phyloP scores from a whole-genome alignment of 2,329 filamentous ascomycete genomes.

The Beauveria sp. region DNA sequence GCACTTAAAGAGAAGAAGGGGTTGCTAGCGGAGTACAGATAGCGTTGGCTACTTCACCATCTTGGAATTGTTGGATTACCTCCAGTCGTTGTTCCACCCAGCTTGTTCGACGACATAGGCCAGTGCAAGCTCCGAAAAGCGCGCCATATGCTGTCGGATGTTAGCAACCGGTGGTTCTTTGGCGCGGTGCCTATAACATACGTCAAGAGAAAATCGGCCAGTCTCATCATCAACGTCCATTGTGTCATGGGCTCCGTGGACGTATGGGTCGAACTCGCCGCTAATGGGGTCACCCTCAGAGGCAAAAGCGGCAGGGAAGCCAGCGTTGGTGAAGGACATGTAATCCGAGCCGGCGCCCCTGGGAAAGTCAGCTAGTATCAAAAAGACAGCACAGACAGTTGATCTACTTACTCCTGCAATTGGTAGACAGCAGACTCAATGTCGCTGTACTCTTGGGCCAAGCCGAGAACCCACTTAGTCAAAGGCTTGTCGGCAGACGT shows the following conservation, averaged over 20 bases:
- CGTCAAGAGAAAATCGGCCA: conserved; percentile 31
- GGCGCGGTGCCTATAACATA: conserved; percentile 5
- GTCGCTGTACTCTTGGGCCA: conserved; percentile 30
- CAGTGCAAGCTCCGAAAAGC: conserved; percentile 32
- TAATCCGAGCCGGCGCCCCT: conserved; percentile 33
- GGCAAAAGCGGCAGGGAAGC: conserved; percentile 32
- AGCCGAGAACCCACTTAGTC: conserved; percentile 26
- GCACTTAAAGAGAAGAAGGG: no score
- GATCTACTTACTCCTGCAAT: conserved; percentile 20
- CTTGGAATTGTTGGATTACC: conserved; percentile 16
- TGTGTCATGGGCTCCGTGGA: conserved; percentile 29
- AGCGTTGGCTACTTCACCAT: no score
- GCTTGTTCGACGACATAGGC: conserved; percentile 32
- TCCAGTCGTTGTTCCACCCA: conserved; percentile 32
- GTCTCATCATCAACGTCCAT: conserved; percentile 30
- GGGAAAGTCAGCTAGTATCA: neutral
- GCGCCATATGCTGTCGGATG: conserved; percentile 28
- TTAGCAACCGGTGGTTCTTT: conserved; percentile 10
- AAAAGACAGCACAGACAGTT: neutral
- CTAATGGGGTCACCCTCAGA: conserved; percentile 29
- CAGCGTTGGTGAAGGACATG: conserved; percentile 32
- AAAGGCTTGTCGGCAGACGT: conserved; percentile 29
- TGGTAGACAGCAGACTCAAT: conserved; percentile 28
- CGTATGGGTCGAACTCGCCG: conserved; percentile 31
- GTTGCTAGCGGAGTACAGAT: no score